Percentiles rank a stretch among this genome's conserved stretches.
These are phyloP conservation scores for Bauhinia variegata DNA, from an alignment of 306 rosid genomes.

Conservation along the genomic window DNA sequence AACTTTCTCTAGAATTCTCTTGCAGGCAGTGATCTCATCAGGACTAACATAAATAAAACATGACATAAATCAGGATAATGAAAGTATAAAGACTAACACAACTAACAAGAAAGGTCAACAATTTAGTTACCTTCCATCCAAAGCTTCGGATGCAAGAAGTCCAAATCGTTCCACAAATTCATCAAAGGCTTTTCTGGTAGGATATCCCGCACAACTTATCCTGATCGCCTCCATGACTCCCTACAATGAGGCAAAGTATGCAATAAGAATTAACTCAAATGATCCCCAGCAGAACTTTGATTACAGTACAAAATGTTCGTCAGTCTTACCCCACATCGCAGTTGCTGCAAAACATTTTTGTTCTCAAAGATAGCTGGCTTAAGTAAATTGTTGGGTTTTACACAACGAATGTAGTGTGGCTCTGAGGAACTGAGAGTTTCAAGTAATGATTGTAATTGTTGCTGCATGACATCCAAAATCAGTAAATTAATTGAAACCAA, in stretches of 20 bases:
- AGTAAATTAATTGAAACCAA: slow-evolving; percentile 33
- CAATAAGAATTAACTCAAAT: slow-evolving; percentile 32
- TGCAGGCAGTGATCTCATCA: slow-evolving; percentile 85
- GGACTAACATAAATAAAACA: slow-evolving; percentile 53
- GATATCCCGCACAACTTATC: slow-evolving; percentile 99
- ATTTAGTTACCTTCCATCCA: slow-evolving; percentile 71
- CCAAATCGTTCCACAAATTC: slow-evolving; percentile 92
- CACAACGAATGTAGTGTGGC: slow-evolving; percentile 99
- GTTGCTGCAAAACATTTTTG: slow-evolving; percentile 88
- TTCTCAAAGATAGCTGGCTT: slow-evolving; percentile 93
- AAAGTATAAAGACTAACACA: slow-evolving; percentile 28
- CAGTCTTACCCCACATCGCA: slow-evolving; percentile 97
- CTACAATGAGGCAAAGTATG: slow-evolving; percentile 43
- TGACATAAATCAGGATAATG: slow-evolving; percentile 35
- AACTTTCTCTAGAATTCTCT: slow-evolving; percentile 82
- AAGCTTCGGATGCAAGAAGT: slow-evolving; percentile 91
- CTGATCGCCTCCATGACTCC: slow-evolving; percentile 99
- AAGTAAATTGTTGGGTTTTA: slow-evolving; percentile 95
- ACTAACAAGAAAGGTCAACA: slow-evolving; percentile 29
- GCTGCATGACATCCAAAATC: slow-evolving; percentile 69
- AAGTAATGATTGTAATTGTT: slow-evolving; percentile 86
- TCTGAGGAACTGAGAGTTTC: slow-evolving; percentile 95
- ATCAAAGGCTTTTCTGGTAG: slow-evolving; percentile 92
- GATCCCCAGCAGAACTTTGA: slow-evolving; percentile 24
- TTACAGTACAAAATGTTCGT: slow-evolving; percentile 26